Percentiles rank a stretch among this genome's conserved stretches.
Evolutionary conservation across 2,329 filamentous ascomycete species (phyloP).

Genomic region (Claviceps monticola): DNA sequence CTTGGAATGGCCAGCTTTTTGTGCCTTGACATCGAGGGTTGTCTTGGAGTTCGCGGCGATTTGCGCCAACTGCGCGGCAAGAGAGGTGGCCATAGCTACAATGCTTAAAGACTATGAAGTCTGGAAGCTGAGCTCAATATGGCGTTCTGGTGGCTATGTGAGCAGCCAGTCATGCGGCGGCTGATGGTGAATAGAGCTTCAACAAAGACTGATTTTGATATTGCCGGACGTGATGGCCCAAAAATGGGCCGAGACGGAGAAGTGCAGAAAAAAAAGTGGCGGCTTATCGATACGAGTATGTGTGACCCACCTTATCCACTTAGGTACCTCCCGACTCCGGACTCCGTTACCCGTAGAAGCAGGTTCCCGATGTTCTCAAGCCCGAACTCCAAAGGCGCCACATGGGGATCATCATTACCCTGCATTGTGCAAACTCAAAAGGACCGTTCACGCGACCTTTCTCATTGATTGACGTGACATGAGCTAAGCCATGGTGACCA

Average conservation of each 20-base stretch:
- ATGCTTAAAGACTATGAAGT: slow-evolving; percentile 9
- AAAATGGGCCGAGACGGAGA: slow-evolving; percentile 9
- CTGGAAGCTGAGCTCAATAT: slow-evolving; percentile 2
- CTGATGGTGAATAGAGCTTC: not conserved
- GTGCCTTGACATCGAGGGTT: slow-evolving; percentile 82
- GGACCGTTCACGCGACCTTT: not conserved
- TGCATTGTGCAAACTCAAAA: too few species aligned
- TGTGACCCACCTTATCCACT: not conserved
- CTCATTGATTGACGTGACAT: not conserved
- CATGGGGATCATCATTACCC: too few species aligned
- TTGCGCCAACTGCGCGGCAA: slow-evolving; percentile 86
- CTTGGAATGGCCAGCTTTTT: slow-evolving; percentile 83
- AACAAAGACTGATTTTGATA: not conserved
- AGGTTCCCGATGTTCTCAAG: too few species aligned
- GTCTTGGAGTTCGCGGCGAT: slow-evolving; percentile 84
- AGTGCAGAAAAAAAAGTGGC: slow-evolving; percentile 5
- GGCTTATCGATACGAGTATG: not conserved
- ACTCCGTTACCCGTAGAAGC: too few species aligned
- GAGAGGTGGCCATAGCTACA: slow-evolving; percentile 59
- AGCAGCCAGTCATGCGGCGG: not conserved
- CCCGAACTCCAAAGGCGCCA: too few species aligned
- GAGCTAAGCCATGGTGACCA: not conserved
- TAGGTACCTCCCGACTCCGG: too few species aligned
- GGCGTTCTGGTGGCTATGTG: not conserved
- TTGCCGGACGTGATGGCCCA: not conserved